Base-by-base conservation (phyloP, 352 stramenopile genomes). In the Phytophthora brassicae region DNA sequence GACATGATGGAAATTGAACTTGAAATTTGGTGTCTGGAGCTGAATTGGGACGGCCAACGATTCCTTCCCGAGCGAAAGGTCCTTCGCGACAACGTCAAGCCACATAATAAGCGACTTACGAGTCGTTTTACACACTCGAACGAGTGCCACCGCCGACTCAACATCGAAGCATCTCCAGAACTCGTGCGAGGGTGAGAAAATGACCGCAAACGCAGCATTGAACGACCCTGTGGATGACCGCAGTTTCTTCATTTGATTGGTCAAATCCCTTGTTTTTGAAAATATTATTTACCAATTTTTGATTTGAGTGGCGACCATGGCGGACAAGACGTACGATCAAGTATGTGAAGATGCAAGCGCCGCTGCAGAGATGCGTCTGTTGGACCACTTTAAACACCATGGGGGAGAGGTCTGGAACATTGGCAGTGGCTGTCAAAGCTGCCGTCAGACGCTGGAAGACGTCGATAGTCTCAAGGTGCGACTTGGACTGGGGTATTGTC, bases 351-450 rank as follows among this genome's bases (percentile, higher is more conserved):
- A 87, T 42, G 81, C 77, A 28, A 80, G 66, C n/a, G 76, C 69
- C 46, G 83, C 76, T 3, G 83, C 83, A 2, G 81, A 90, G 65
- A 77, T 58, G 60, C 81, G 83, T 20, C 57, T 92, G 49, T 69
- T 90, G 45, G 80, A 89, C 41, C 81, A 92, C 67, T 90, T 89
- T 46, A 84, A 89, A 69, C 56, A 84, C n/a, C 69, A 82, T 38
- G 83, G 83, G 14, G 83, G 81, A 29, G 83, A 89, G 39, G 83
- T 92, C 41, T 90, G 81, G 81, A 78, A 52, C n/a, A 79, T 90
- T 41, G 81, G 81, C 26, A 45, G 38, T 14, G 81, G 79, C 14
- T 90, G 81, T 46, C 68, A 90, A 45, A 72, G 62, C 59, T 90
- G 81, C 58, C 77, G 77, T 43, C 43, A 77, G 48, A 81, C 66